These are phyloP conservation scores for Bretziella fagacearum DNA, from an alignment of 2,329 filamentous ascomycete genomes.

Conservation along the genomic window DNA sequence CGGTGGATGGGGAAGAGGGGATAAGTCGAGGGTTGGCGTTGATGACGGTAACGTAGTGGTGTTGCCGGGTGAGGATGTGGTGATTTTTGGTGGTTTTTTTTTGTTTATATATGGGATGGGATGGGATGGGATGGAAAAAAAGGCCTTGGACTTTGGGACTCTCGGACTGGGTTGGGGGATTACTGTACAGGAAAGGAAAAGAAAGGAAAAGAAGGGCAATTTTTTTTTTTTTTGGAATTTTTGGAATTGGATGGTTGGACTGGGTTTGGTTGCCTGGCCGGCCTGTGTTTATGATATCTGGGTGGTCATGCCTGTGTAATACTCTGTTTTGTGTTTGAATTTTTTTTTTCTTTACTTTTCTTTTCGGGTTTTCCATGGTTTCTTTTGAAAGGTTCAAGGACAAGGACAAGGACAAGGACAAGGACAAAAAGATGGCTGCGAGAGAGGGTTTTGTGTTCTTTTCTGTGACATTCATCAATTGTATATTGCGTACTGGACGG, in stretches of 20 bases:
- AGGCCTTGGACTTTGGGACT: too few relatives aligned
- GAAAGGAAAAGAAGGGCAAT: neutral
- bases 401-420: too few relatives aligned
- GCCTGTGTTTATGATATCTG: conserved; percentile 8
- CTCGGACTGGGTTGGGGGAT: too few relatives aligned
- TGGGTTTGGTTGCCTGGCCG: neutral
- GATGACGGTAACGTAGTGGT: conserved; percentile 2
- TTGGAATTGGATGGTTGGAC: neutral
- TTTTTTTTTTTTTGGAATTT: neutral
- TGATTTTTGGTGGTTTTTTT: neutral
- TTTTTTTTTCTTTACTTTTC: conserved; percentile 5
- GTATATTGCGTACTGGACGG: too few relatives aligned
- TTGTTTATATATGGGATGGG: neutral
- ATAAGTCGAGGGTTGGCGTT: conserved; percentile 1
- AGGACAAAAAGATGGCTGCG: too few relatives aligned
- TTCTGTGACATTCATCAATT: too few relatives aligned
- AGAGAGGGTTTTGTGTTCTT: too few relatives aligned
- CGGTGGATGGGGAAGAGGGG: conserved; percentile 4
- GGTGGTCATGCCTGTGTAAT: conserved; percentile 7
- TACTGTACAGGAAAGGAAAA: too few relatives aligned
- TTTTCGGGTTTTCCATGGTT: too few relatives aligned
- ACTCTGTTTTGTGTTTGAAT: neutral
- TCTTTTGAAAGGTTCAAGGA: too few relatives aligned
- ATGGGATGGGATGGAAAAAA: neutral
- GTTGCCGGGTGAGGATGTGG: neutral